A percentile compares a stretch with the other conserved stretches of the same genome.
Conservation (phyloP, 1,139 yeast genomes). For the Suzukiozyma palmioleophila region DNA sequence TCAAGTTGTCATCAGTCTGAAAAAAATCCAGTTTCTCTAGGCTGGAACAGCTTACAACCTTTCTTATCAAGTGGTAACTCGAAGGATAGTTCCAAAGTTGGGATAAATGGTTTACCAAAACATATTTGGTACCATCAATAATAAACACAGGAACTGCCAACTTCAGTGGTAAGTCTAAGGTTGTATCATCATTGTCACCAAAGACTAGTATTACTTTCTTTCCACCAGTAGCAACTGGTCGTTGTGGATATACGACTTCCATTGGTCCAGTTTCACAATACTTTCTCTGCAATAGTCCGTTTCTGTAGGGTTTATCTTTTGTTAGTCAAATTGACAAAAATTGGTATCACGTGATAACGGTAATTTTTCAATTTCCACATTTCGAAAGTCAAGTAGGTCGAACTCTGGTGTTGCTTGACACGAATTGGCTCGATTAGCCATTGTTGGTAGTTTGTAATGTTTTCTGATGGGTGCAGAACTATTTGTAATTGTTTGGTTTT, state of each 20-base stretch:
- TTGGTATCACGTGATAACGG: background rate
- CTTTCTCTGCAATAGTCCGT: too few relatives aligned
- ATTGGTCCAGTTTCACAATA: background rate
- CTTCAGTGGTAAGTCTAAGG: constrained; percentile 2
- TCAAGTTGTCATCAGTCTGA: constrained; percentile 18
- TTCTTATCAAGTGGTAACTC: constrained; percentile 35
- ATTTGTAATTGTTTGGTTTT: too few relatives aligned
- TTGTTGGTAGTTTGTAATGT: too few relatives aligned
- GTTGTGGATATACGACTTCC: background rate
- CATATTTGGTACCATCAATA: constrained; percentile 13
- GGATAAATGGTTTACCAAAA: constrained; percentile 31
- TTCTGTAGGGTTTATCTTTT: too few relatives aligned
- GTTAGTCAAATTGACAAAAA: too few relatives aligned
- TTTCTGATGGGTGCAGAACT: too few relatives aligned
- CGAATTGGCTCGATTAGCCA: too few relatives aligned
- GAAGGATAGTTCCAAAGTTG: constrained; percentile 40
- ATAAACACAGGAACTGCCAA: constrained; percentile 10
- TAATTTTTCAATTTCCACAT: background rate
- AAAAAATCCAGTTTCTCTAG: constrained; percentile 19
- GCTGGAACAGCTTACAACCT: constrained; percentile 20
- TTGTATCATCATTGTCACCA: background rate
- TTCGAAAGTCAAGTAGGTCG: too few relatives aligned
- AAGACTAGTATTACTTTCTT: background rate
- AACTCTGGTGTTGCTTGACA: too few relatives aligned
- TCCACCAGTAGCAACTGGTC: background rate